A percentile compares a stretch with the other conserved stretches of the same genome.
These are phyloP conservation scores for Stagonosporopsis cucurbitacearum DNA, from an alignment of 2,329 filamentous ascomycete species.

Conservation along the genomic window DNA sequence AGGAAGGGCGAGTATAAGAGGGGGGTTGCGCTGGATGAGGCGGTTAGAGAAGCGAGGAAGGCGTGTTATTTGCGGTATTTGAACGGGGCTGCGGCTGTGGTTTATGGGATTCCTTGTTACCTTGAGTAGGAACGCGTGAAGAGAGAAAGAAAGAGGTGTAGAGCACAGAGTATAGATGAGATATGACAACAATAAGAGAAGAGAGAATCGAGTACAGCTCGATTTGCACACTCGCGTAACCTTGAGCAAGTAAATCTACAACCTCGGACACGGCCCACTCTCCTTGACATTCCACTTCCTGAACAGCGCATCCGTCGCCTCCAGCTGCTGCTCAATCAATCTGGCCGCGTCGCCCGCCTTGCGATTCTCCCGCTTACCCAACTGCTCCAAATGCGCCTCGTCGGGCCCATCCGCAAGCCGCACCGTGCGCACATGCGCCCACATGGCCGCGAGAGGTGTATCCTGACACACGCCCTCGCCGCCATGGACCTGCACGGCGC, in stretches of 20 bases:
- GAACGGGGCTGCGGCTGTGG: constrained; percentile 90
- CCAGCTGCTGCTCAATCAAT: constrained; percentile 67
- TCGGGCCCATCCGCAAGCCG: constrained; percentile 90
- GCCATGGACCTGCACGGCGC: constrained; percentile 87
- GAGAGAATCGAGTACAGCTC: no score
- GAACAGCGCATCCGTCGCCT: constrained; percentile 68
- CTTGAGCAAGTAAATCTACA: constrained; percentile 1
- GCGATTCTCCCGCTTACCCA: constrained; percentile 78
- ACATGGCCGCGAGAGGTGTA: constrained; percentile 79
- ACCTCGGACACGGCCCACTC: constrained; percentile 18
- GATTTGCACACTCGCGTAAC: background rate
- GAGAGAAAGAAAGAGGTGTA: background rate
- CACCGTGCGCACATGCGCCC: constrained; percentile 78
- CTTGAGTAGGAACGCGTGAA: constrained; percentile 52
- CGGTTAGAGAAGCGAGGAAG: constrained; percentile 74
- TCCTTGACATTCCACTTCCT: constrained; percentile 56
- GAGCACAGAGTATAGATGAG: no score
- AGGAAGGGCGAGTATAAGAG: constrained; percentile 30
- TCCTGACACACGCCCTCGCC: constrained; percentile 90
- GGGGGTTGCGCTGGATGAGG: constrained; percentile 70
- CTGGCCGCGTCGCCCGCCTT: constrained; percentile 64
- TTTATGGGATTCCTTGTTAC: constrained; percentile 95
- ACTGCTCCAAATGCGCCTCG: constrained; percentile 77
- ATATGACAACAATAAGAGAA: no score
- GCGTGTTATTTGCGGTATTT: constrained; percentile 89